Conservation (phyloP, 768 basidiomycete genomes). For the Ramaria sp. region DNA sequence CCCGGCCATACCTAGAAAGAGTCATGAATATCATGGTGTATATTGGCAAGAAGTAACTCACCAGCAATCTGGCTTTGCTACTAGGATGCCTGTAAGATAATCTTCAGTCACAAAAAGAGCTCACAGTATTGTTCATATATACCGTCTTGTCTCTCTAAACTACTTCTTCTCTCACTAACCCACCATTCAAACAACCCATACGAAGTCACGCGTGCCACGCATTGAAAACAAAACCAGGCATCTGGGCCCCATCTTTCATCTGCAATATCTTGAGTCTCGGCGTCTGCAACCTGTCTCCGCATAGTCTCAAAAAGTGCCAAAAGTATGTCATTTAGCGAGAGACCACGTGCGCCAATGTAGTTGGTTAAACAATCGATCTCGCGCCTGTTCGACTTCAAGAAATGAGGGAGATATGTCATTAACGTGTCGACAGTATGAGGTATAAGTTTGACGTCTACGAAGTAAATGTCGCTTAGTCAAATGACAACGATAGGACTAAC, state of each 20-base stretch:
- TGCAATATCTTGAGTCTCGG: neutral
- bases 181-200: constrained; percentile 2
- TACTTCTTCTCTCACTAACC: neutral
- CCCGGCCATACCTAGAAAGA: constrained; percentile 7
- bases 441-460: neutral
- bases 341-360: neutral
- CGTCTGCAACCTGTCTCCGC: constrained; percentile 1
- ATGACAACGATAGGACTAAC: neutral
- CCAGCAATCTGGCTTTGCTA: constrained; percentile 6
- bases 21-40: too few relatives aligned
- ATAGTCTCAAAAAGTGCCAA: neutral
- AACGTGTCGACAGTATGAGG: neutral
- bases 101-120: too few relatives aligned
- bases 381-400: neutral
- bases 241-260: constrained; percentile 2
- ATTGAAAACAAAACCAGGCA: neutral
- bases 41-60: neutral
- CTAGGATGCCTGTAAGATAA: neutral
- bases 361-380: neutral
- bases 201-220: neutral
- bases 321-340: neutral
- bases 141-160: constrained; percentile 6
- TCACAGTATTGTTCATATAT: neutral
- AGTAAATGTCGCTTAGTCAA: too few relatives aligned
- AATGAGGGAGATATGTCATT: neutral